A percentile compares a stretch with the other conserved stretches of the same genome.
Conservation (phyloP, 164 flowering plant species). For the Sextonia rubra region DNA sequence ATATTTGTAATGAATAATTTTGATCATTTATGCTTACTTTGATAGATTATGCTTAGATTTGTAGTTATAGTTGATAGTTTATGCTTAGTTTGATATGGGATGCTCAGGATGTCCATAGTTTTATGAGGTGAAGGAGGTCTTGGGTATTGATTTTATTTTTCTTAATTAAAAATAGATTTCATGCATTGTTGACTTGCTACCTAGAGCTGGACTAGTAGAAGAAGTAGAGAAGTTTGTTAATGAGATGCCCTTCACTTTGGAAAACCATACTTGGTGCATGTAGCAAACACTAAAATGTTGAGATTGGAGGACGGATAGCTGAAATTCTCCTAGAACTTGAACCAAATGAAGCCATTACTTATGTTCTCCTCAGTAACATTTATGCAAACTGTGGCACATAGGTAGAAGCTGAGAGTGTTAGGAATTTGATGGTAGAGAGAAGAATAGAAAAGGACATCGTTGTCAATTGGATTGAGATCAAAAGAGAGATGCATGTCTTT, state of each 20-base stretch:
- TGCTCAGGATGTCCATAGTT: too few species aligned
- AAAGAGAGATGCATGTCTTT: constrained; percentile 33
- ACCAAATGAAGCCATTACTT: constrained; percentile 45
- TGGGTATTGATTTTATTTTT: too few species aligned
- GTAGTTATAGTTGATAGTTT: too few species aligned
- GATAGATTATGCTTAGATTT: too few species aligned
- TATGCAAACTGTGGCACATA: constrained; percentile 36
- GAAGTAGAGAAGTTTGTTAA: constrained; percentile 37
- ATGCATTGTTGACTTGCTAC: constrained; percentile 55
- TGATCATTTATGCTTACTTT: too few species aligned
- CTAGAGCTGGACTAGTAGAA: constrained; percentile 46
- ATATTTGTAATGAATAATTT: too few species aligned
- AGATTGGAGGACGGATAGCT: constrained; percentile 54
- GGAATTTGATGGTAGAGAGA: constrained; percentile 35
- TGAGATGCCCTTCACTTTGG: constrained; percentile 46
- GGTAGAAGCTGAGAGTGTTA: constrained; percentile 31
- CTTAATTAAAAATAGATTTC: too few species aligned
- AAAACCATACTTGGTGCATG: constrained; percentile 49
- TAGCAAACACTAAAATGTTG: constrained; percentile 37
- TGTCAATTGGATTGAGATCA: constrained; percentile 41
- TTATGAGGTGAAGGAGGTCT: too few species aligned
- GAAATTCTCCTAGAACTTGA: constrained; percentile 39
- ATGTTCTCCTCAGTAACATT: constrained; percentile 48
- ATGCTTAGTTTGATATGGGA: too few species aligned
- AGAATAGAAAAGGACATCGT: constrained; percentile 41